Base-by-base conservation (phyloP, 257 asterid genomes). In the Solanum pennellii region DNA sequence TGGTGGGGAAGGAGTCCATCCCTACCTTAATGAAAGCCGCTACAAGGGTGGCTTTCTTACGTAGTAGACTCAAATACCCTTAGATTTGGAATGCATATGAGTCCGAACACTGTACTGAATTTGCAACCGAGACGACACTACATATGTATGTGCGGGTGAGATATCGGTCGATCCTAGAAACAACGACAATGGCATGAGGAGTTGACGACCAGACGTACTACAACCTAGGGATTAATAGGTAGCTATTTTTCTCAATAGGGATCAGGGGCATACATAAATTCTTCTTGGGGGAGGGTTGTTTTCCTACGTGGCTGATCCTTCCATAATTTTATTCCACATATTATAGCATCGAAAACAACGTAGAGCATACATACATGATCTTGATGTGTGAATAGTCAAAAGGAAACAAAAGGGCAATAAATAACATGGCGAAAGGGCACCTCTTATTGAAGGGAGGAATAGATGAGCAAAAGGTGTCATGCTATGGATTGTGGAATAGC, bases 131-230 rank as follows among this genome's bases (percentile, higher is more conserved):
- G 65, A 56, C n/a, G 18, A 56, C 5, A 18, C 4, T 56, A 18
- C n/a, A 18, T 56, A 56, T 23, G n/a, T 56, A 52, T 52, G 4
- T 52, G 62, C 3, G 18, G 9, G 9, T 52, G 62, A 52, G 62
- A 21, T 3, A 6, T 6, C 3, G 4, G 23, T 16, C 3, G 0
- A 23, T 52, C 9, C 62, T 52, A 16, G 9, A 52, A 52, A 52
- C 0, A 1, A 0, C 1, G 23, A 6, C 0, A 47, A 1, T 5
- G 3, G 8, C 1, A 1, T 0, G 10, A 52, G 9, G 16, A 5
- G 20, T 47, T 52, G 2, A 52, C 1, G 62, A 52, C 62, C 4
- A 5, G 23, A 52, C 9, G 10, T 16, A 21, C 10, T 52, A 3
- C 62, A 52, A 52, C 62, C 4, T 52, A 52, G 9, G 62, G 9